Conservation (phyloP, 1,284 basidiomycete genomes). For the Tilletiaria anomala region DNA sequence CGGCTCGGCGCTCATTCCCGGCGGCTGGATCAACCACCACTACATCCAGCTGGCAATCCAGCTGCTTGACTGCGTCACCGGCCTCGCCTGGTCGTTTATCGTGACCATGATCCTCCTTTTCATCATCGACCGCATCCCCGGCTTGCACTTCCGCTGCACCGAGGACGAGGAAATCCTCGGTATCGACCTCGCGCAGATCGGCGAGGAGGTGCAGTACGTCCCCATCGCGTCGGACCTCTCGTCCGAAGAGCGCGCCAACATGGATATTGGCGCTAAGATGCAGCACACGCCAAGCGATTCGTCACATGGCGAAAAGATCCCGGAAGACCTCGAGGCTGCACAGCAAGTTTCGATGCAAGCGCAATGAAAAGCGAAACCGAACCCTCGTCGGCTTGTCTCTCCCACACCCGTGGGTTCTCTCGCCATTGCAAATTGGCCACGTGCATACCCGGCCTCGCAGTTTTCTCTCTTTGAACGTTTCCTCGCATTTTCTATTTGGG, state of each 20-base stretch:
- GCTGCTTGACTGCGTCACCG: slow-evolving; percentile 56
- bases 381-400: too few relatives aligned
- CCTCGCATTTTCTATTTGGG: too few relatives aligned
- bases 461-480: too few relatives aligned
- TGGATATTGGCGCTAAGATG: background rate
- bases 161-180: slow-evolving; percentile 83
- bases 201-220: slow-evolving; percentile 47
- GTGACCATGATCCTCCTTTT: slow-evolving; percentile 59
- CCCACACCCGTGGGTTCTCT: too few relatives aligned
- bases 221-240: background rate
- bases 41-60: slow-evolving; percentile 59
- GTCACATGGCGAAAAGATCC: too few relatives aligned
- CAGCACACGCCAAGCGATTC: too few relatives aligned
- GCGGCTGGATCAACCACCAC: slow-evolving; percentile 77
- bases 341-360: too few relatives aligned
- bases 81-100: slow-evolving; percentile 30
- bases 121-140: slow-evolving; percentile 83
- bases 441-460: too few relatives aligned
- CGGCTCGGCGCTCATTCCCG: slow-evolving; percentile 52
- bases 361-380: too few relatives aligned
- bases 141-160: slow-evolving; percentile 57
- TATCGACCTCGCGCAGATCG: slow-evolving; percentile 83
- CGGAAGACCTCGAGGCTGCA: too few relatives aligned
- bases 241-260: background rate
- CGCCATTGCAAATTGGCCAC: too few relatives aligned